A percentile compares a stretch with the other conserved stretches of the same genome.
These are phyloP conservation scores for Quercus berberidifolia DNA, from an alignment of 306 rosid genomes.

Conservation along the genomic window DNA sequence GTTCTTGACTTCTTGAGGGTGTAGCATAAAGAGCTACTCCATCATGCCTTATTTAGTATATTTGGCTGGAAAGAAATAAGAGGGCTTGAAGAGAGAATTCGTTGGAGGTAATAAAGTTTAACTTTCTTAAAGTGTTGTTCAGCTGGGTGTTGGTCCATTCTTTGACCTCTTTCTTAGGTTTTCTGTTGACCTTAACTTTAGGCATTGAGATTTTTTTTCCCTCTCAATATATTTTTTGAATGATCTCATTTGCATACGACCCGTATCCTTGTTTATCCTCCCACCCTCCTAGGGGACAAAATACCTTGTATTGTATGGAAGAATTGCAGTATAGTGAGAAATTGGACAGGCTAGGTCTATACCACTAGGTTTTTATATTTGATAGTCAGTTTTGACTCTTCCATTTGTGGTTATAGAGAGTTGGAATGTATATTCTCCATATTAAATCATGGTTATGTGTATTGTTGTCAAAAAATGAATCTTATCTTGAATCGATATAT, in stretches of 20 bases:
- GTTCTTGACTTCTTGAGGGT: not conserved
- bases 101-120: not conserved
- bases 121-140: not conserved
- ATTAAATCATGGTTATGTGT: not conserved
- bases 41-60: not conserved
- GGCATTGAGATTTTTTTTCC: not conserved
- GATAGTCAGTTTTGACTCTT: not conserved
- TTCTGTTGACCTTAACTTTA: not conserved
- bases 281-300: not conserved
- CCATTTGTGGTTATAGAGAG: not conserved
- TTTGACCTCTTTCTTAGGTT: not conserved
- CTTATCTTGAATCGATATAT: too few relatives aligned
- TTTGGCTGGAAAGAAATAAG: not conserved
- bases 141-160: not conserved
- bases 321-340: not conserved
- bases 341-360: not conserved
- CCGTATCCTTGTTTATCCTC: not conserved
- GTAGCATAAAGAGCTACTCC: not conserved
- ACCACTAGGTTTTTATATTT: not conserved
- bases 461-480: too few relatives aligned
- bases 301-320: not conserved
- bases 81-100: not conserved
- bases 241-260: not conserved
- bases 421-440: not conserved
- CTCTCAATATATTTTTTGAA: too few relatives aligned